A percentile compares a stretch with the other conserved stretches of the same genome.
phyloP scores from a whole-genome alignment of 768 basidiomycete species.

The Xerocomus potaroensis region DNA sequence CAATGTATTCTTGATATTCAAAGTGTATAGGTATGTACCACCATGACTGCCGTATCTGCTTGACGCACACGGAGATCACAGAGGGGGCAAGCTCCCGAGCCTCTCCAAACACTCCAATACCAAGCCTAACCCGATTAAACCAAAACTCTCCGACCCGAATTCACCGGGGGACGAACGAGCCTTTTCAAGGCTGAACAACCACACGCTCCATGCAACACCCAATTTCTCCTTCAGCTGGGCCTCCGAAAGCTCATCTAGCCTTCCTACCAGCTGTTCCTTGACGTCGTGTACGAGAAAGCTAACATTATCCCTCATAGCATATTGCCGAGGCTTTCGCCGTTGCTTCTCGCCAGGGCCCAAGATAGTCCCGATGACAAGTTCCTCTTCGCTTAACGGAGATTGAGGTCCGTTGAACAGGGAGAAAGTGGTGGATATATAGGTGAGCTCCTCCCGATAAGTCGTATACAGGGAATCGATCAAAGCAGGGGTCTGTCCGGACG shows the following conservation, averaged over 20 bases:
- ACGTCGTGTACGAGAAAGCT: conserved; percentile 50
- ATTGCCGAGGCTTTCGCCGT: conserved; percentile 53
- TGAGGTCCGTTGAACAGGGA: conserved; percentile 56
- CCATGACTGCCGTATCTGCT: no score
- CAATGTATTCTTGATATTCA: no score
- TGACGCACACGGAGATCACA: no score
- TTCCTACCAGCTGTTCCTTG: conserved; percentile 35
- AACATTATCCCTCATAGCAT: conserved; percentile 60
- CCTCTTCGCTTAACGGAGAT: conserved; percentile 60
- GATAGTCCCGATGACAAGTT: conserved; percentile 72
- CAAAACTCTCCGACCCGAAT: conserved; percentile 63
- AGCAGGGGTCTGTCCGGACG: neutral
- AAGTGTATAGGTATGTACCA: no score
- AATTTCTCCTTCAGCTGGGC: conserved; percentile 39
- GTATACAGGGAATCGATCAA: conserved; percentile 16
- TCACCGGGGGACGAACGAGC: conserved; percentile 18
- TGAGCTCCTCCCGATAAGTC: conserved; percentile 58
- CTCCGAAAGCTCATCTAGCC: conserved; percentile 19
- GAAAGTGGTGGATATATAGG: conserved; percentile 66
- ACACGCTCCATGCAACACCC: conserved; percentile 58
- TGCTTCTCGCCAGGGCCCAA: conserved; percentile 53
- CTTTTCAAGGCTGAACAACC: conserved; percentile 50
- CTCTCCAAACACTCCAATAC: conserved; percentile 57
- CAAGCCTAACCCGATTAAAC: conserved; percentile 55
- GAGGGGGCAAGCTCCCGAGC: conserved; percentile 29